phyloP scores from a whole-genome alignment of 164 flowering plant species.

The Magnolia officinalis region DNA sequence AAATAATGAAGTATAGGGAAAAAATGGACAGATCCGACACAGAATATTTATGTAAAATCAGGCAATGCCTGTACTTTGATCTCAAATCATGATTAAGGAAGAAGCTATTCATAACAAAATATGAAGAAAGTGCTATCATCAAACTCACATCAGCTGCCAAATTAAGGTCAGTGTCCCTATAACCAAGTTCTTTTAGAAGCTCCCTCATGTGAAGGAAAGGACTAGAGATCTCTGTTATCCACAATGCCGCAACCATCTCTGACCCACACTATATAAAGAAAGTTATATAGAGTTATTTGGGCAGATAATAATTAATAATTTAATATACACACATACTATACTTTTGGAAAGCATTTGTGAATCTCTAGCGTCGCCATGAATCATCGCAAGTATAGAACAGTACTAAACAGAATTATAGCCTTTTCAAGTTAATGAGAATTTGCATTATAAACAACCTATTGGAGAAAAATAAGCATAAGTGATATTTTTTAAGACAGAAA shows the following conservation, averaged over 20 bases:
- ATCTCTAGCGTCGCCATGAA: neutral
- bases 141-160: constrained; percentile 78
- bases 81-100: neutral
- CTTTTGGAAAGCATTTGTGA: too few relatives aligned
- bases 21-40: neutral
- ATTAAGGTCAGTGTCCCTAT: constrained; percentile 75
- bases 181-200: constrained; percentile 86
- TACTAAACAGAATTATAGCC: neutral
- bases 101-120: neutral
- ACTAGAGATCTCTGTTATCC: constrained; percentile 83
- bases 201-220: constrained; percentile 88
- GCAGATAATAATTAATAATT: neutral
- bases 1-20: neutral
- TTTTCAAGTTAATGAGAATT: too few relatives aligned
- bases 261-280: constrained; percentile 60
- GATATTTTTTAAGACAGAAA: too few relatives aligned
- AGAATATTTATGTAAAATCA: neutral
- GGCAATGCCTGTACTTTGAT: neutral
- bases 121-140: neutral
- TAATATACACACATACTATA: neutral
- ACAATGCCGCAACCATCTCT: constrained; percentile 77
- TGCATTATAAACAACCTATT: neutral
- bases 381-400: neutral
- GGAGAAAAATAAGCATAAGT: neutral
- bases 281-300: neutral